phyloP scores from a whole-genome alignment of 192 early-diverging fungal species.

The Coemansia interrupta region DNA sequence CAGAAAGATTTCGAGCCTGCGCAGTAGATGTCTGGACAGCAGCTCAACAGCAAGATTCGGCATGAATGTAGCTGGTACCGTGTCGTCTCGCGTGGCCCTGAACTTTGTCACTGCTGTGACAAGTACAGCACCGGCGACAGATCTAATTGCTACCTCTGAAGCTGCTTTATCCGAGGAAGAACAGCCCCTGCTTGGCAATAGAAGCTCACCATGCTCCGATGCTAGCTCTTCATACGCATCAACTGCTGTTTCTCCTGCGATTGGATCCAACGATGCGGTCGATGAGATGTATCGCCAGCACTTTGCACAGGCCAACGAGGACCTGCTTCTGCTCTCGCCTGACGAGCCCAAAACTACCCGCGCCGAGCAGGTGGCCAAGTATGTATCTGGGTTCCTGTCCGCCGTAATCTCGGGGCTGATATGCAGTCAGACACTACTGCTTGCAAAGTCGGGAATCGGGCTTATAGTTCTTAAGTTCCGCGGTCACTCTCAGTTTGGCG shows the following conservation, averaged over 20 bases:
- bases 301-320: conserved; percentile 19
- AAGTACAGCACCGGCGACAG: neutral
- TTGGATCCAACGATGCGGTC: conserved; percentile 4
- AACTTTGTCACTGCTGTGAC: neutral
- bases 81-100: conserved; percentile 13
- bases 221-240: neutral
- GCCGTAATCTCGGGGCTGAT: conserved; percentile 69
- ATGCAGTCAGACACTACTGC: conserved; percentile 68
- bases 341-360: conserved; percentile 23
- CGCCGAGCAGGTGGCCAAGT: conserved; percentile 28
- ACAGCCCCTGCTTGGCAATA: neutral
- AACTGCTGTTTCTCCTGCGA: neutral
- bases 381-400: conserved; percentile 59
- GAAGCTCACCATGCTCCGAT: neutral
- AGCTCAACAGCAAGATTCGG: neutral
- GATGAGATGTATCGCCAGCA: conserved; percentile 33
- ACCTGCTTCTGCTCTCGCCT: conserved; percentile 2
- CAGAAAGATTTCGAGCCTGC: conserved; percentile 10
- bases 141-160: neutral
- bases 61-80: neutral
- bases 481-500: conserved; percentile 64
- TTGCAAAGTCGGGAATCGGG: conserved; percentile 76
- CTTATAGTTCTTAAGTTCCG: conserved; percentile 61
- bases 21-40: neutral
- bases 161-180: neutral